These are phyloP conservation scores for Aspergillus spinulosporus DNA, from an alignment of 2,329 filamentous ascomycete genomes.

Conservation along the genomic window DNA sequence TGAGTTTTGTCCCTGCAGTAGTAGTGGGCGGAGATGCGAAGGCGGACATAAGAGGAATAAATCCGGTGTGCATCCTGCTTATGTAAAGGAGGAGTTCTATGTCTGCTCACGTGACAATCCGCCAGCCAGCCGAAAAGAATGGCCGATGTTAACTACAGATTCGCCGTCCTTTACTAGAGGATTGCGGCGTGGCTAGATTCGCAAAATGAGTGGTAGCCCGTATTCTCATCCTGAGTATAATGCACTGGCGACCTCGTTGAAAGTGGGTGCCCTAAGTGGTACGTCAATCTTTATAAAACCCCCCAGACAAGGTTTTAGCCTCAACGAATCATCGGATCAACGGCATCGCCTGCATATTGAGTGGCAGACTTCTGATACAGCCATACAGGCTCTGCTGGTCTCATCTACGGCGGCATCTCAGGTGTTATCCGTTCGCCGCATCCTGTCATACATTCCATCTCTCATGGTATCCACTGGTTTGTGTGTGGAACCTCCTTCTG, in stretches of 20 bases:
- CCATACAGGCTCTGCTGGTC: slow-evolving; percentile 49
- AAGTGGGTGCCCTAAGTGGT: slow-evolving; percentile 64
- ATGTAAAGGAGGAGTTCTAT: too few relatives aligned
- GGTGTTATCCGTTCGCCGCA: slow-evolving; percentile 71
- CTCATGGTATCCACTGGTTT: slow-evolving; percentile 79
- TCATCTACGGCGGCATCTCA: slow-evolving; percentile 65
- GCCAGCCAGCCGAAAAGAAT: background rate
- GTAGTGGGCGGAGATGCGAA: too few relatives aligned
- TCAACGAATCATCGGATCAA: background rate
- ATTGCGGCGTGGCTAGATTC: slow-evolving; percentile 3
- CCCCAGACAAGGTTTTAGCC: background rate
- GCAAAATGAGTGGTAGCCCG: slow-evolving; percentile 32
- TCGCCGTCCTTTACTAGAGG: background rate
- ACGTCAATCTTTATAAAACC: slow-evolving; percentile 21
- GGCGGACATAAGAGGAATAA: too few relatives aligned
- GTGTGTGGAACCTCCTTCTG: slow-evolving; percentile 74
- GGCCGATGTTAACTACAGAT: background rate
- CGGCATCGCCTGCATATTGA: background rate
- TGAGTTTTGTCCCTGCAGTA: too few relatives aligned
- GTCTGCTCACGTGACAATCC: background rate
- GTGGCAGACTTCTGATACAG: background rate
- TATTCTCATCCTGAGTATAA: slow-evolving; percentile 22
- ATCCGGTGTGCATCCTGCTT: background rate
- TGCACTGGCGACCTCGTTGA: slow-evolving; percentile 48
- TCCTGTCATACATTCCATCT: slow-evolving; percentile 66